Evolutionary conservation across 352 stramenopile genomes (phyloP), one percentile per base, ranked within the genome.

Genomic region (Globisporangium uncinulatum): DNA sequence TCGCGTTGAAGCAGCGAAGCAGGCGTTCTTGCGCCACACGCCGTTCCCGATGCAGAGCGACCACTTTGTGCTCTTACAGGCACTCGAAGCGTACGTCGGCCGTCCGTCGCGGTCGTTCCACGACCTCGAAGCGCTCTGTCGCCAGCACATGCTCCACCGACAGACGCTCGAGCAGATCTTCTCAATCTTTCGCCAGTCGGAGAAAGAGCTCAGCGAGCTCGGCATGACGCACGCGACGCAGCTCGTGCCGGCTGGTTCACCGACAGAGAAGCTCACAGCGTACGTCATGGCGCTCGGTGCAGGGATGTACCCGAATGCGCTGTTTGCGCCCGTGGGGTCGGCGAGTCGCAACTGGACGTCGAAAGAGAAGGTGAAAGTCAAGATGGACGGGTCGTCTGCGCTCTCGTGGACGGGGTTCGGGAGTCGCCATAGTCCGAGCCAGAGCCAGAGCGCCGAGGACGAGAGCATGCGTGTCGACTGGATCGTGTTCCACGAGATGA

Each of bases 401-500:
- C 59, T 89, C 5, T 58, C 68, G n/a, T 78, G 65, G 69, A 51
- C 53, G 6, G 42, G 42, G 3, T 46, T 34, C 15, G 29, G 10
- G 11, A 59, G 52, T 24, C 63, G 58, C 56, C 37, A 39, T 2
- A 57, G 69, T 39, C 60, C 71, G 52, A 36, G 51, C 13, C 11
- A 29, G 47, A 79, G 51, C 2, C 53, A 42, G 48, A 56, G 65
- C 15, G 51, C 41, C 52, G 63, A 69, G 19, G 55, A 63, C 24
- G 57, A 77, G 20, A 50, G 59, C 53, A 60, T 54, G 1, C 67
- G 62, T 5, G 52, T 80, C 31, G 73, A 93, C 51, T 93, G 80
- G 80, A 73, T 89, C 10, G 69, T 88, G 54, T 93, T 88, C 54
- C 80, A 93, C 52, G 83, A 90, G 63, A 93, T 93, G 83, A 89